Conservation (phyloP, 2,329 filamentous ascomycete species). For the Fusarium nygamai region DNA sequence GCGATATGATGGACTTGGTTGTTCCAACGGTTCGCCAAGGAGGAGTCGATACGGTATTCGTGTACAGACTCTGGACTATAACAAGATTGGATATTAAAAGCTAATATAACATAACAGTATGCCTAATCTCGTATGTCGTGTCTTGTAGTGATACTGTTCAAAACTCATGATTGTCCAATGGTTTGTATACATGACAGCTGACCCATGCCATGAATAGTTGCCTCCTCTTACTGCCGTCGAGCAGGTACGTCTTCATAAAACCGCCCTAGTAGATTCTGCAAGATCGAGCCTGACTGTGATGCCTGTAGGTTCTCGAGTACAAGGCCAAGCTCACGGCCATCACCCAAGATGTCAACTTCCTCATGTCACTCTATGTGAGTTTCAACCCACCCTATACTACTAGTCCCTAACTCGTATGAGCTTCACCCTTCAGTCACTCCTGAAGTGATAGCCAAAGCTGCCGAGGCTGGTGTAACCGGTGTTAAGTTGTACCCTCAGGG, state of each 20-base stretch:
- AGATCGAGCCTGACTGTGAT: not conserved
- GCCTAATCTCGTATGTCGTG: conserved; percentile 67
- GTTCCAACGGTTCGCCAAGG: conserved; percentile 63
- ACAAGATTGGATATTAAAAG: conserved; percentile 18
- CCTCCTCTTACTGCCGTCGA: conserved; percentile 34
- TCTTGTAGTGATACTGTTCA: conserved; percentile 1
- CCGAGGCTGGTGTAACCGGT: conserved; percentile 74
- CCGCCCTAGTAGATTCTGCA: too few relatives aligned
- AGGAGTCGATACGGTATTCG: conserved; percentile 71
- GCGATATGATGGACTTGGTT: conserved; percentile 68
- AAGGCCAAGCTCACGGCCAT: conserved; percentile 67
- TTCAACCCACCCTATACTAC: not conserved
- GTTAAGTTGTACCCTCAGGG: conserved; percentile 76
- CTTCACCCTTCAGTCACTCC: conserved; percentile 72
- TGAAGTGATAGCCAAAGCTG: conserved; percentile 77
- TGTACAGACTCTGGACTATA: conserved; percentile 50
- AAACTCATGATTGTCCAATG: not conserved
- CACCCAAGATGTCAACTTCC: conserved; percentile 70
- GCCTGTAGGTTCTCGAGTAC: conserved; percentile 69
- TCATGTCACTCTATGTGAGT: conserved; percentile 76
- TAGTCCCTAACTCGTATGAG: conserved; percentile 35
- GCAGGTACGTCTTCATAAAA: conserved; percentile 17
- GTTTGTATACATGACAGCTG: not conserved
- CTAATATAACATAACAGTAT: conserved; percentile 47
- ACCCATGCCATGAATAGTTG: conserved; percentile 4